These are phyloP conservation scores for Raddia guianensis DNA, from an alignment of 176 grass and related monocot genomes.

Conservation along the genomic window DNA sequence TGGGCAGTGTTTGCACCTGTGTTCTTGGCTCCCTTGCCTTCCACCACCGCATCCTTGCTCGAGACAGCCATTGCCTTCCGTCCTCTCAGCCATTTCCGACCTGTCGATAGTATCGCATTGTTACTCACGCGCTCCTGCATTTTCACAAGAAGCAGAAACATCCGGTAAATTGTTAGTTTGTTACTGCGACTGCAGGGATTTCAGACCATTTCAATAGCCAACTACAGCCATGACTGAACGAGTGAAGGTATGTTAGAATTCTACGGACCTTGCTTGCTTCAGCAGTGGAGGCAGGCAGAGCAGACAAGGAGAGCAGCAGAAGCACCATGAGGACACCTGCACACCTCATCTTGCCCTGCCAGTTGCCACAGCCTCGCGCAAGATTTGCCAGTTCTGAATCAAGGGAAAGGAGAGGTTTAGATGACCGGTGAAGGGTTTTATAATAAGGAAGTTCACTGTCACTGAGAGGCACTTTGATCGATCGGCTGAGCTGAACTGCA, in stretches of 20 bases:
- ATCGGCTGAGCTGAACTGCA: background rate
- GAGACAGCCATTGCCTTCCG: conserved; percentile 21
- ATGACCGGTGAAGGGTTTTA: conserved; percentile 42
- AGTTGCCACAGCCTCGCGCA: background rate
- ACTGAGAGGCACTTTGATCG: background rate
- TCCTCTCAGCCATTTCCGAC: conserved; percentile 43
- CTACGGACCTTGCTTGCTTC: conserved; percentile 43
- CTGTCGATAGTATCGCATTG: background rate
- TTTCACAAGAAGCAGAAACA: background rate
- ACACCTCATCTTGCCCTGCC: conserved; percentile 32
- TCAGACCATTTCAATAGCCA: too few species aligned
- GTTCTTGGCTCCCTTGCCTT: conserved; percentile 35
- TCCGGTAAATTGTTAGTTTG: background rate
- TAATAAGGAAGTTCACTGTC: conserved; percentile 19
- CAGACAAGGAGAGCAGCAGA: conserved; percentile 42
- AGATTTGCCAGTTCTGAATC: conserved; percentile 28
- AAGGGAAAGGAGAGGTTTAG: conserved; percentile 47
- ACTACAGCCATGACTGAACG: background rate
- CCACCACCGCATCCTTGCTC: conserved; percentile 7
- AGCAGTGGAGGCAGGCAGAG: conserved; percentile 27
- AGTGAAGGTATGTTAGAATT: background rate
- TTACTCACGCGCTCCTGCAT: conserved; percentile 22
- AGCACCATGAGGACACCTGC: conserved; percentile 35
- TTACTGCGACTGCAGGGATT: background rate
- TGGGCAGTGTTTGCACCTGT: conserved; percentile 58